Percentiles rank a stretch among this genome's conserved stretches.
phyloP scores from a whole-genome alignment of 352 stramenopile species.

The Phytopythium delawarense region DNA sequence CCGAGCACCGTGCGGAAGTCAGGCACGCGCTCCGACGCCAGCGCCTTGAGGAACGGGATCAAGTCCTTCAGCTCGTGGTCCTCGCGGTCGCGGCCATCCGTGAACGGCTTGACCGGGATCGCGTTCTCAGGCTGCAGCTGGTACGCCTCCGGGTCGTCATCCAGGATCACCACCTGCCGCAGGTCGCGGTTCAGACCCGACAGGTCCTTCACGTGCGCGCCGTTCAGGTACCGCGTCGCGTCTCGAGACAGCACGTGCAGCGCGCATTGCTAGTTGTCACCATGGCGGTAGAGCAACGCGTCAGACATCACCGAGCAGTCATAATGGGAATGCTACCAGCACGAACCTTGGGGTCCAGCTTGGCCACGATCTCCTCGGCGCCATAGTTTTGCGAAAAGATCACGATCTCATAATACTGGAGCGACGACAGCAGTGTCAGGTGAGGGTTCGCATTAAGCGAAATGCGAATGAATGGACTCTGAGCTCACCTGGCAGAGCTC shows the following conservation, averaged over 20 bases:
- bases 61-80: conserved; percentile 78
- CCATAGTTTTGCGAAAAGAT: conserved; percentile 86
- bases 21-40: conserved; percentile 67
- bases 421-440: not conserved
- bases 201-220: conserved; percentile 82
- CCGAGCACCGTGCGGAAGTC: conserved; percentile 75
- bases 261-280: conserved; percentile 44
- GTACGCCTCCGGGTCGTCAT: conserved; percentile 76
- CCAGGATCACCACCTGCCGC: conserved; percentile 79
- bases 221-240: conserved; percentile 78
- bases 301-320: too few relatives aligned
- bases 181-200: conserved; percentile 77
- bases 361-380: conserved; percentile 73
- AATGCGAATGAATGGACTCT: not conserved
- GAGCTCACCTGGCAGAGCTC: conserved; percentile 53
- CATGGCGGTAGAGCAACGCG: not conserved
- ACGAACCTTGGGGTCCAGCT: conserved; percentile 72
- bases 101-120: conserved; percentile 77
- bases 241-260: conserved; percentile 83
- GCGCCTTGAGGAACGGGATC: conserved; percentile 81
- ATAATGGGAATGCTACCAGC: not conserved
- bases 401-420: conserved; percentile 84
- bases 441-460: not conserved
- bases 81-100: conserved; percentile 69
- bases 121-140: conserved; percentile 84